Evolutionary conservation across 495 filamentous ascomycete species (phyloP).

Genomic region (Patellaria atrata): DNA sequence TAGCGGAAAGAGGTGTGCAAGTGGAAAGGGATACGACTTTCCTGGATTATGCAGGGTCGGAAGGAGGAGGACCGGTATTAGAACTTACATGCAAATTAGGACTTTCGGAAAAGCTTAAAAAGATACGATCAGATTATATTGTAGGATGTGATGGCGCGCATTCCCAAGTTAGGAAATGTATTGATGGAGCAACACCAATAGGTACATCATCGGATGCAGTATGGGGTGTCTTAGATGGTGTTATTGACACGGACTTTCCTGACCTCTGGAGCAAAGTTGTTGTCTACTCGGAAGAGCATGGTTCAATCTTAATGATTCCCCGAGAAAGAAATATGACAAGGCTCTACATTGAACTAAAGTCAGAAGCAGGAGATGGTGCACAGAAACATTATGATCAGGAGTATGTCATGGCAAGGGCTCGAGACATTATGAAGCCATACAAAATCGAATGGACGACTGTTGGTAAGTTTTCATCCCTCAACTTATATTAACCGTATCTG

Average conservation of each 20-base stretch:
- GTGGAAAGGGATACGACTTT: conserved; percentile 42
- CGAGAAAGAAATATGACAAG: conserved; percentile 62
- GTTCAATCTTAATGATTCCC: conserved; percentile 65
- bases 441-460: conserved; percentile 53
- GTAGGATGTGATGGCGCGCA: conserved; percentile 24
- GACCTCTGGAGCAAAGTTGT: conserved; percentile 59
- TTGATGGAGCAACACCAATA: conserved; percentile 49
- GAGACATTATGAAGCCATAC: conserved; percentile 53
- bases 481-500: not conserved
- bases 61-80: conserved; percentile 7
- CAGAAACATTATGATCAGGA: conserved; percentile 49
- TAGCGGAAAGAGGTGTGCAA: conserved; percentile 40
- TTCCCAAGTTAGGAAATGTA: conserved; percentile 39
- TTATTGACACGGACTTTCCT: conserved; percentile 61
- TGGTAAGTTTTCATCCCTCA: conserved; percentile 5
- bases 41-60: conserved; percentile 9
- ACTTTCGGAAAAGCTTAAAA: conserved; percentile 6
- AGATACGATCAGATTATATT: conserved; percentile 12
- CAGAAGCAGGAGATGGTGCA: conserved; percentile 45
- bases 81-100: conserved; percentile 6
- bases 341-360: conserved; percentile 61
- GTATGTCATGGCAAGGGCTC: conserved; percentile 51
- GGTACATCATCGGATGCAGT: conserved; percentile 47
- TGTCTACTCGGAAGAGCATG: conserved; percentile 49
- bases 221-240: conserved; percentile 71